Base-by-base conservation (phyloP, 352 stramenopile species). In the Phytophthora ramorum region DNA sequence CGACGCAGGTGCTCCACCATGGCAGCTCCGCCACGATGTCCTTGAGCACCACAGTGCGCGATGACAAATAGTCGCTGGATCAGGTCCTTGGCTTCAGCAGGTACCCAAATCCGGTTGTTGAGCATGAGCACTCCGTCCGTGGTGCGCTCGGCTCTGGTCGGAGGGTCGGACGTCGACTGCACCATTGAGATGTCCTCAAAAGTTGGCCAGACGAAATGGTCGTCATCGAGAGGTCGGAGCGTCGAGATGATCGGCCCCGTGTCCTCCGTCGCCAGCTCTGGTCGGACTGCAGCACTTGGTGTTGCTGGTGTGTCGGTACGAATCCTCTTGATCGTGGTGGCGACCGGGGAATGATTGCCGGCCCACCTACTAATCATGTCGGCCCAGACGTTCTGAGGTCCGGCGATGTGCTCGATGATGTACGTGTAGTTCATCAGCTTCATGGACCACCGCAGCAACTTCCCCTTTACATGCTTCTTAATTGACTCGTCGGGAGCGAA, bases 281-380 rank as follows among this genome's bases (percentile, higher is more conserved):
- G n/a, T n/a, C n/a, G n/a, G n/a, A n/a, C n/a, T n/a, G n/a, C n/a
- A n/a, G n/a, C n/a, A n/a, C n/a, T n/a, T n/a, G n/a, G n/a, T n/a
- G n/a, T n/a, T n/a, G n/a, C n/a, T n/a, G n/a, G n/a, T n/a, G n/a
- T n/a, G n/a, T n/a, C n/a, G n/a, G n/a, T n/a, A n/a, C n/a, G n/a
- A n/a, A n/a, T n/a, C n/a, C n/a, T n/a, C n/a, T n/a, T n/a, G n/a
- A n/a, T n/a, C n/a, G n/a, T n/a, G n/a, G n/a, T n/a, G n/a, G n/a
- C n/a, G n/a, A n/a, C n/a, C n/a, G n/a, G n/a, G n/a, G n/a, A n/a
- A n/a, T n/a, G n/a, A n/a, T 62, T 44, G 2, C 32, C 40, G 19
- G 58, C 51, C 50, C 60, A 68, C 2, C 28, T 40, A 34, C 38
- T 55, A 7, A 63, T 56, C 60, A 68, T 68, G 17, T 68, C 41